Evolutionary conservation across 106 monocot genomes (phyloP).

Genomic region (Platanthera guangdongensis): DNA sequence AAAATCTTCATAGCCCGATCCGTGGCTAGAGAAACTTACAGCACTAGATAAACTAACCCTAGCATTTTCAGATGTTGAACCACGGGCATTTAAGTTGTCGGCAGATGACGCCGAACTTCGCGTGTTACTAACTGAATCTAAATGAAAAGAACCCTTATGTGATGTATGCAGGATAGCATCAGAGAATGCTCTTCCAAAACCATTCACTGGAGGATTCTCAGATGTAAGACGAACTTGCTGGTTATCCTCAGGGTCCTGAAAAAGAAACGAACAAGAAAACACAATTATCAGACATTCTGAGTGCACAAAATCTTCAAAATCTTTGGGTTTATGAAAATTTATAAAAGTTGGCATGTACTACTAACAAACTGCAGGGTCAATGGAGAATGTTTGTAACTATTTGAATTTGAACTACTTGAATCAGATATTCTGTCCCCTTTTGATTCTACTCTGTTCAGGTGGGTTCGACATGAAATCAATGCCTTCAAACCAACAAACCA

Average conservation of each 20-base stretch:
- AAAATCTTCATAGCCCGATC: slow-evolving; percentile 47
- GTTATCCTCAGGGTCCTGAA: slow-evolving; percentile 37
- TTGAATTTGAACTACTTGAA: slow-evolving; percentile 19
- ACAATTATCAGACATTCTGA: background rate
- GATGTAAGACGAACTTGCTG: slow-evolving; percentile 15
- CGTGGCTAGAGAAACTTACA: slow-evolving; percentile 56
- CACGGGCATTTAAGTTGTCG: slow-evolving; percentile 33
- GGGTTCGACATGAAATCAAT: slow-evolving; percentile 34
- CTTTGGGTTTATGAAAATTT: background rate
- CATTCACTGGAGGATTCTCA: slow-evolving; percentile 28
- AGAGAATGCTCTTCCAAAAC: slow-evolving; percentile 43
- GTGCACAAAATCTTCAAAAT: background rate
- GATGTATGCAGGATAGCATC: slow-evolving; percentile 43
- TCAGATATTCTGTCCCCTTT: slow-evolving; percentile 33
- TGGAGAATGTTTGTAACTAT: slow-evolving; percentile 17
- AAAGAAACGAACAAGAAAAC: slow-evolving; percentile 1
- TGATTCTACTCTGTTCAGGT: slow-evolving; percentile 24
- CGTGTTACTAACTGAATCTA: slow-evolving; percentile 29
- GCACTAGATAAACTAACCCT: slow-evolving; percentile 53
- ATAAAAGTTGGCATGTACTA: slow-evolving; percentile 6
- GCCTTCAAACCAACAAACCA: slow-evolving; percentile 58
- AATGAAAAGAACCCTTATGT: slow-evolving; percentile 22
- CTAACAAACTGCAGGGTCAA: slow-evolving; percentile 15
- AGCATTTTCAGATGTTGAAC: slow-evolving; percentile 37
- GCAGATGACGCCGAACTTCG: slow-evolving; percentile 35